Percentiles rank a stretch among this genome's conserved stretches.
Conservation (phyloP, 768 basidiomycete species). For the Boletus vermiculosoides region DNA sequence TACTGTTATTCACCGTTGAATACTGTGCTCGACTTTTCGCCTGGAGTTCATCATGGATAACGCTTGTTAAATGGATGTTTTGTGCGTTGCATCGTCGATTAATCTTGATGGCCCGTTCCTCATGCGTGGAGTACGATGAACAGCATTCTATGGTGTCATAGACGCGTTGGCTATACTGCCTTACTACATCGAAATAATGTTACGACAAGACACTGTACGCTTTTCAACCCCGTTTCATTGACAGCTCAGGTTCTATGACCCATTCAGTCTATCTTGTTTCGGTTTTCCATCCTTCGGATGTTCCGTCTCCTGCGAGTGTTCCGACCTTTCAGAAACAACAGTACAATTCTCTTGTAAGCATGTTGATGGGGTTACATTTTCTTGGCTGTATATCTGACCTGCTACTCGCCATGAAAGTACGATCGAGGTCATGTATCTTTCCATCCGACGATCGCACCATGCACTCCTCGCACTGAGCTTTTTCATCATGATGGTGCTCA, state of each 20-base stretch:
- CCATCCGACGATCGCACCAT: constrained; percentile 81
- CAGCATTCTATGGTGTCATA: constrained; percentile 82
- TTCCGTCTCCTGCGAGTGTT: constrained; percentile 89
- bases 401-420: constrained; percentile 45
- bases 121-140: background rate
- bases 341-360: constrained; percentile 76
- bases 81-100: constrained; percentile 44
- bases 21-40: constrained; percentile 71
- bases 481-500: constrained; percentile 84
- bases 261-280: constrained; percentile 73
- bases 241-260: background rate
- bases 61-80: constrained; percentile 61
- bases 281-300: constrained; percentile 88
- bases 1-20: constrained; percentile 84
- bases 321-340: constrained; percentile 82
- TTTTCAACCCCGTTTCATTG: constrained; percentile 1
- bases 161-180: constrained; percentile 85
- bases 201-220: constrained; percentile 82
- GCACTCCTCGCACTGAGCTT: constrained; percentile 85
- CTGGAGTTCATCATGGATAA: constrained; percentile 68
- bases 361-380: background rate
- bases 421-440: constrained; percentile 91
- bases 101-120: background rate
- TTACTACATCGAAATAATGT: constrained; percentile 82
- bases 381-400: constrained; percentile 1